Base-by-base conservation (phyloP, 2,329 filamentous ascomycete genomes). In the Fusarium ambrosium region DNA sequence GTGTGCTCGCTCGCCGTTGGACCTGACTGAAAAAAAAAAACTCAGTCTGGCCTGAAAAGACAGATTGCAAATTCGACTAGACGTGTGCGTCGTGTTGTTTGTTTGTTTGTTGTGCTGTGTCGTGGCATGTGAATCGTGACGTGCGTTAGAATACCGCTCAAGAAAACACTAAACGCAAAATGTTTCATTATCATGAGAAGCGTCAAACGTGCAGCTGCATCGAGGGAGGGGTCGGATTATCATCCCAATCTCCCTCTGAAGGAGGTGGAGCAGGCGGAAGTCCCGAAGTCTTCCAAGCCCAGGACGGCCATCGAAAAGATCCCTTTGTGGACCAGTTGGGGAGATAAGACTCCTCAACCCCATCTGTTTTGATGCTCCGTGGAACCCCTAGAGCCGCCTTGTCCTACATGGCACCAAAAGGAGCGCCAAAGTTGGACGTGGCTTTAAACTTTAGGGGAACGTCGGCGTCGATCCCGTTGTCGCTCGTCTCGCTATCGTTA, bases 401-500 rank as follows among this genome's bases (percentile, higher is more conserved):
- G 56, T 51, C 65, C 74, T 80, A 82, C 58, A 80, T 73, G 36
- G 72, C 72, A 37, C 86, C 86, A 72, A 87, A 85, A 2, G 86
- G 86, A 22, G 85, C 84, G 14, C 86, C 86, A 77, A 88, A 88
- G 73, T 88, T 88, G 70, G 80, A 84, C 20, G 84, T 86, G 29
- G 78, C 82, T 75, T 81, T 86, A 45, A 88, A 79, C 75, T 84
- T 86, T 34, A 88, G 80, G 2, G 86, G 85, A 32, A 88, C 82
- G 27, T 88, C 86, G n/a, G 77, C 70, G 51, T 85, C 83, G 18
- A 83, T 77, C 5, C 75, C 78, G 36, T 82, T 81, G 36, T 69
- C 70, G 27, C 67, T 64, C 11, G 62, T 56, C 70, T 80, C 78
- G 36, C 65, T 70, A n/a, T 78, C 72, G 37, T 64, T 71, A 20